phyloP scores from a whole-genome alignment of 2,329 filamentous ascomycete genomes.

The Penicillium sclerotigenum region DNA sequence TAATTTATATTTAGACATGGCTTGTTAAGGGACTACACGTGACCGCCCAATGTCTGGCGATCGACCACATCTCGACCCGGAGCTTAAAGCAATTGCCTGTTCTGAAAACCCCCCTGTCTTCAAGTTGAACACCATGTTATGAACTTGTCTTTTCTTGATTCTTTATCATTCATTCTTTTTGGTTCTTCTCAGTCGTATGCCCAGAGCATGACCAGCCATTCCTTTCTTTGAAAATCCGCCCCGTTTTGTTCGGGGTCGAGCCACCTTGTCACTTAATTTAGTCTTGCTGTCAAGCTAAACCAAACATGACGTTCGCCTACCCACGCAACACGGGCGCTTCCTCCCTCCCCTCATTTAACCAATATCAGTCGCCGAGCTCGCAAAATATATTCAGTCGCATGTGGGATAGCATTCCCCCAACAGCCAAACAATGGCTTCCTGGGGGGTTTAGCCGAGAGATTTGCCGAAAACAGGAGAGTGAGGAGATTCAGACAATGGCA shows the following conservation, averaged over 20 bases:
- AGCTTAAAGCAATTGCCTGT: conserved; percentile 5
- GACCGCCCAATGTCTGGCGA: conserved; percentile 2
- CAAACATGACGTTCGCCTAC: conserved; percentile 38
- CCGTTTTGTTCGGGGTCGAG: conserved; percentile 14
- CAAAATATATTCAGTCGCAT: conserved; percentile 12
- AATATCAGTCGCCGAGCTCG: conserved; percentile 10
- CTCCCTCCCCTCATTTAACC: conserved; percentile 27
- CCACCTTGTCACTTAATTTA: conserved; percentile 5
- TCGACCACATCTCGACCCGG: conserved; percentile 9
- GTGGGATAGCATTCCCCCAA: conserved; percentile 20
- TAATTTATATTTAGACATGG: no score
- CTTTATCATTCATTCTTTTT: not conserved
- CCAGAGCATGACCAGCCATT: conserved; percentile 21
- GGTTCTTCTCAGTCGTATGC: not conserved
- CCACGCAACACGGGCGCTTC: conserved; percentile 24
- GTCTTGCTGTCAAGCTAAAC: conserved; percentile 12
- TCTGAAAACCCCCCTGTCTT: conserved; percentile 9
- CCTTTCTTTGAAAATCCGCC: conserved; percentile 16
- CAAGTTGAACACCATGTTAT: conserved; percentile 2
- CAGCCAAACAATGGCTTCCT: conserved; percentile 24
- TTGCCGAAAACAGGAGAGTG: conserved; percentile 8
- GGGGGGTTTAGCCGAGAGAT: conserved; percentile 10
- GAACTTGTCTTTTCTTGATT: not conserved
- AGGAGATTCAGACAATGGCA: conserved; percentile 17
- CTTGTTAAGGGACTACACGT: not conserved